phyloP scores from a whole-genome alignment of 805 yeast species.

The Yarrowia sp. region DNA sequence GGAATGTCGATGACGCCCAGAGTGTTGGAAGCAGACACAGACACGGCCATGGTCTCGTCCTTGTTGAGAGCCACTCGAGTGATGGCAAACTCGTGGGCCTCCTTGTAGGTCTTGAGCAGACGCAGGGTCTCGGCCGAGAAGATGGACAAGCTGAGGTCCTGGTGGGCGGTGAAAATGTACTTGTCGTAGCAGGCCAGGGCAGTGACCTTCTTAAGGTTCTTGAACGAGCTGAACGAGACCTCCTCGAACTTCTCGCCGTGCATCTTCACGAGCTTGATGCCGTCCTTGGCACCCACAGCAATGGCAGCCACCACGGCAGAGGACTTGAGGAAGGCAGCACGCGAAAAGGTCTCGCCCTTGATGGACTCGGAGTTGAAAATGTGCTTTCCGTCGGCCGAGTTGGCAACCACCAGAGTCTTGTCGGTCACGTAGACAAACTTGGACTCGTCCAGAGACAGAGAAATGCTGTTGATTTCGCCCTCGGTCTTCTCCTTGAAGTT shows the following conservation, averaged over 20 bases:
- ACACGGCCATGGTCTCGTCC: slow-evolving; percentile 62
- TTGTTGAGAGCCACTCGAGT: slow-evolving; percentile 71
- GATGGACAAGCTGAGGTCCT: slow-evolving; percentile 66
- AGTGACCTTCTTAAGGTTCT: slow-evolving; percentile 41
- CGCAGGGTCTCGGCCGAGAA: slow-evolving; percentile 53
- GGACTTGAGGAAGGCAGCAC: background rate
- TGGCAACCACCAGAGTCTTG: slow-evolving; percentile 50
- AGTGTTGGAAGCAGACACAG: slow-evolving; percentile 75
- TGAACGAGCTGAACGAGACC: background rate
- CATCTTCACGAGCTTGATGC: slow-evolving; percentile 20
- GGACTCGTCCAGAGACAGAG: slow-evolving; percentile 65
- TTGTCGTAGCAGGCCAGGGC: slow-evolving; percentile 50
- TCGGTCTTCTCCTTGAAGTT: slow-evolving; percentile 42
- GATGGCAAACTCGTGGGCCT: slow-evolving; percentile 75
- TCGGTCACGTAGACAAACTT: slow-evolving; percentile 62
- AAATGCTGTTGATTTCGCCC: slow-evolving; percentile 61
- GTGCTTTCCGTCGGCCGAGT: slow-evolving; percentile 38
- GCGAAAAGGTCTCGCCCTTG: slow-evolving; percentile 18
- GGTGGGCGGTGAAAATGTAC: slow-evolving; percentile 56
- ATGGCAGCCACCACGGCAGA: slow-evolving; percentile 1
- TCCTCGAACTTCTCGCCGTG: slow-evolving; percentile 3
- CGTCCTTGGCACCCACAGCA: background rate
- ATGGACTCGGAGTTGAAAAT: slow-evolving; percentile 10
- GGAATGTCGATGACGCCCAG: slow-evolving; percentile 65
- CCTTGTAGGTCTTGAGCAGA: slow-evolving; percentile 49